These are phyloP conservation scores for Coniochaeta sp. DNA, from an alignment of 2,329 filamentous ascomycete species.

Conservation along the genomic window DNA sequence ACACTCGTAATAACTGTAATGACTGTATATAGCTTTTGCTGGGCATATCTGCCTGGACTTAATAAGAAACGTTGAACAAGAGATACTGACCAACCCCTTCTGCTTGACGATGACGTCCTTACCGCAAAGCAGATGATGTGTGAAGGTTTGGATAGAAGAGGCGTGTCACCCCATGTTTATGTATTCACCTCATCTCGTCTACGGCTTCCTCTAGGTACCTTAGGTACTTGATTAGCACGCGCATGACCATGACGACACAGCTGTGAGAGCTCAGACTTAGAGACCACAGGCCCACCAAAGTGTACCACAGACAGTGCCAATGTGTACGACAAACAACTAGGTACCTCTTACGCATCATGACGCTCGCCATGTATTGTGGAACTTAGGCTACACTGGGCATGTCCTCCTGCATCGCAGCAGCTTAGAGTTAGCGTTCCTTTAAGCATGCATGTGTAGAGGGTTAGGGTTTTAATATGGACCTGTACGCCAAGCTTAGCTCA, in stretches of 20 bases:
- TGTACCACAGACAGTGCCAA: too few relatives aligned
- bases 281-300: neutral
- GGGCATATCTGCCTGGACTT: neutral
- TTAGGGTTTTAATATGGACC: neutral
- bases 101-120: neutral
- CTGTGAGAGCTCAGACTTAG: neutral
- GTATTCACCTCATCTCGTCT: neutral
- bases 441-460: neutral
- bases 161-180: too few relatives aligned
- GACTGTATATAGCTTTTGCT: neutral
- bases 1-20: neutral
- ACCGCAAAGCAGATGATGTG: too few relatives aligned
- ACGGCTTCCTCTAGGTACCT: too few relatives aligned
- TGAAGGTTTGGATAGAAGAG: neutral
- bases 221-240: neutral
- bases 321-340: too few relatives aligned
- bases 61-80: neutral
- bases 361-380: too few relatives aligned
- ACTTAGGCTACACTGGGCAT: neutral
- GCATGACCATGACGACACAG: neutral
- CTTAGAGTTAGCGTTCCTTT: too few relatives aligned
- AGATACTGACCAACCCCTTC: neutral
- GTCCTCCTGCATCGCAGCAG: neutral
- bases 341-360: too few relatives aligned
- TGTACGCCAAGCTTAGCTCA: neutral